These are phyloP conservation scores for Fusarium palustre DNA, from an alignment of 2,329 filamentous ascomycete genomes.

Conservation along the genomic window DNA sequence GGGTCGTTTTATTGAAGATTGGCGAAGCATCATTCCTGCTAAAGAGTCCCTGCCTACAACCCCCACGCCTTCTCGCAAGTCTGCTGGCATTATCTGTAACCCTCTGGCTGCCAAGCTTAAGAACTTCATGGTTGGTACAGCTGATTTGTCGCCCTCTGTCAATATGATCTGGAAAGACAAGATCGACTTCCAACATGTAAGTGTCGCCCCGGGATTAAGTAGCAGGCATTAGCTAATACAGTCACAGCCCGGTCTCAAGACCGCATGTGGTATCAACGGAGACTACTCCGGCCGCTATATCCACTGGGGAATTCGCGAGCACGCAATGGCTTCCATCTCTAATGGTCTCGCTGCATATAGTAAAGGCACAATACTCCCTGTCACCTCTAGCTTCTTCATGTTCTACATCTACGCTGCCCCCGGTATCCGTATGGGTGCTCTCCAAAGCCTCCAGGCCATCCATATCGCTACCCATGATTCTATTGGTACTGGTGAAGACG, in stretches of 20 bases:
- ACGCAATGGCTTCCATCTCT: constrained; percentile 69
- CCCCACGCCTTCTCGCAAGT: constrained; percentile 63
- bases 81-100: constrained; percentile 61
- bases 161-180: constrained; percentile 68
- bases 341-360: constrained; percentile 70
- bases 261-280: constrained; percentile 64
- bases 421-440: constrained; percentile 70
- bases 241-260: constrained; percentile 51
- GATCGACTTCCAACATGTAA: constrained; percentile 61
- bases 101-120: constrained; percentile 61
- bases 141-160: constrained; percentile 64
- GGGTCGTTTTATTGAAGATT: constrained; percentile 61
- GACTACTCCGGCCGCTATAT: constrained; percentile 67
- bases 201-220: background rate
- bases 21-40: constrained; percentile 61
- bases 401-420: constrained; percentile 70
- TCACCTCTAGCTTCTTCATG: constrained; percentile 72
- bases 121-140: constrained; percentile 65
- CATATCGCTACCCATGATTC: constrained; percentile 72
- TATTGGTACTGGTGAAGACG: constrained; percentile 70
- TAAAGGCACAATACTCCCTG: constrained; percentile 65
- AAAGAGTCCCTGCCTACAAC: constrained; percentile 58
- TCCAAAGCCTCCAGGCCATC: constrained; percentile 66
- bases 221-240: background rate
- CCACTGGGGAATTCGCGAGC: constrained; percentile 70